Conservation (phyloP, 176 grass and related monocot species). For the Oryza rufipogon region DNA sequence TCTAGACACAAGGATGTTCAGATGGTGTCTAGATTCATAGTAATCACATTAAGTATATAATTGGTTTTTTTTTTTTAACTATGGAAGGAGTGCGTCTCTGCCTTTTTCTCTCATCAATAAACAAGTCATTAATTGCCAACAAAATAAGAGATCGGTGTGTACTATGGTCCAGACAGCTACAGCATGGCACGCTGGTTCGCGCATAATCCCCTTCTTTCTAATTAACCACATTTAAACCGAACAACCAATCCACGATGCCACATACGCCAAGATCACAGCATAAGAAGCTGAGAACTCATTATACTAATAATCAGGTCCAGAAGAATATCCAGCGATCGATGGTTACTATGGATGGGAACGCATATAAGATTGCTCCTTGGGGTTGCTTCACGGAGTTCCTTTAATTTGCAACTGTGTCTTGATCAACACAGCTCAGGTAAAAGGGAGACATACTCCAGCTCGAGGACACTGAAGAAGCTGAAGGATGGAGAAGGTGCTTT, state of each 20-base stretch:
- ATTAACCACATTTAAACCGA: background rate
- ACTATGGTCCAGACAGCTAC: slow-evolving; percentile 27
- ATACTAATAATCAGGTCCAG: background rate
- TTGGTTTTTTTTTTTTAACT: too few relatives aligned
- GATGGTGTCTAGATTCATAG: too few relatives aligned
- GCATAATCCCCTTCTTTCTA: slow-evolving; percentile 2
- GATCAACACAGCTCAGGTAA: background rate
- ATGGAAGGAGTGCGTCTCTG: background rate
- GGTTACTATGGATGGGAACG: background rate
- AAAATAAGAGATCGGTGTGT: background rate
- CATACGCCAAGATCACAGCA: slow-evolving; percentile 17
- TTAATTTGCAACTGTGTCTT: background rate
- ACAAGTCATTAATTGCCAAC: too few relatives aligned
- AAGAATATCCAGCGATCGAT: slow-evolving; percentile 38
- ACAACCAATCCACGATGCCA: background rate
- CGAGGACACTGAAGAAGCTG: background rate
- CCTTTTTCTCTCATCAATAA: too few relatives aligned
- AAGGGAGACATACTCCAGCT: background rate
- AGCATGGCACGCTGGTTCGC: background rate
- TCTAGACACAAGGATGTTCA: too few relatives aligned
- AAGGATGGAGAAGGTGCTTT: slow-evolving; percentile 15
- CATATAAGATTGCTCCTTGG: slow-evolving; percentile 27
- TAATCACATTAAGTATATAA: too few relatives aligned
- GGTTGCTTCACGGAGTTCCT: slow-evolving; percentile 24
- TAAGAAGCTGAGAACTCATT: background rate